Percentiles rank a stretch among this genome's conserved stretches.
These are phyloP conservation scores for Eragrostis curvula DNA, from an alignment of 176 grass and related monocot species.

Conservation along the genomic window DNA sequence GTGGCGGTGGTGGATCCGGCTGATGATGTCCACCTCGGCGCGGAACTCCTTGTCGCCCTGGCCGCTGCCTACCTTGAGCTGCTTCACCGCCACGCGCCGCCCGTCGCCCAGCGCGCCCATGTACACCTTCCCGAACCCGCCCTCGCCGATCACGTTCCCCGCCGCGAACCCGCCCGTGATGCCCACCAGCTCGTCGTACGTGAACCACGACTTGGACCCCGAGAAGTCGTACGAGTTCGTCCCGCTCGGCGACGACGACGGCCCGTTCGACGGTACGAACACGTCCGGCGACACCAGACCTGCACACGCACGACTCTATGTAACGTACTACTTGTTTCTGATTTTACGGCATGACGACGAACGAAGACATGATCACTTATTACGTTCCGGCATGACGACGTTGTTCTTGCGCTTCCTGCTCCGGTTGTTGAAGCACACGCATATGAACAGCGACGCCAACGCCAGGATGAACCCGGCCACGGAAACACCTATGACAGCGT, in stretches of 20 bases:
- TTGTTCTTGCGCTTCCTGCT: slow-evolving; percentile 18
- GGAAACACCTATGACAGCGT: slow-evolving; percentile 48
- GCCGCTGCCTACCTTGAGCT: slow-evolving; percentile 65
- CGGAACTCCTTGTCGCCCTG: slow-evolving; percentile 77
- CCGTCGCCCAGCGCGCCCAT: slow-evolving; percentile 56
- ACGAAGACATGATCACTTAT: no score
- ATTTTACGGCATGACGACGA: no score
- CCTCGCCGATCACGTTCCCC: slow-evolving; percentile 62
- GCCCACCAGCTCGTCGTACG: slow-evolving; percentile 58
- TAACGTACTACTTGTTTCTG: no score
- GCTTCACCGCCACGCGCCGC: slow-evolving; percentile 84
- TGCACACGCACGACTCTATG: not conserved
- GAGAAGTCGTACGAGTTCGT: slow-evolving; percentile 45
- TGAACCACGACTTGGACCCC: slow-evolving; percentile 60
- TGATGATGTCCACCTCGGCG: slow-evolving; percentile 87
- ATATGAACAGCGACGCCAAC: slow-evolving; percentile 39
- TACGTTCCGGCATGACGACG: slow-evolving; percentile 31
- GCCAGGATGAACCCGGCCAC: slow-evolving; percentile 45
- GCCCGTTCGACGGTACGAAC: slow-evolving; percentile 26
- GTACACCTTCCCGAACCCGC: slow-evolving; percentile 76
- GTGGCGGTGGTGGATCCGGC: slow-evolving; percentile 87
- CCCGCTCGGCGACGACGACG: slow-evolving; percentile 29
- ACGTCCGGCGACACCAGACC: slow-evolving; percentile 21
- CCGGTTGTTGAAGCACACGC: slow-evolving; percentile 22
- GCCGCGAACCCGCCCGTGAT: slow-evolving; percentile 59